Conservation (phyloP, 2,329 filamentous ascomycete species). For the Calonectria pteridis region DNA sequence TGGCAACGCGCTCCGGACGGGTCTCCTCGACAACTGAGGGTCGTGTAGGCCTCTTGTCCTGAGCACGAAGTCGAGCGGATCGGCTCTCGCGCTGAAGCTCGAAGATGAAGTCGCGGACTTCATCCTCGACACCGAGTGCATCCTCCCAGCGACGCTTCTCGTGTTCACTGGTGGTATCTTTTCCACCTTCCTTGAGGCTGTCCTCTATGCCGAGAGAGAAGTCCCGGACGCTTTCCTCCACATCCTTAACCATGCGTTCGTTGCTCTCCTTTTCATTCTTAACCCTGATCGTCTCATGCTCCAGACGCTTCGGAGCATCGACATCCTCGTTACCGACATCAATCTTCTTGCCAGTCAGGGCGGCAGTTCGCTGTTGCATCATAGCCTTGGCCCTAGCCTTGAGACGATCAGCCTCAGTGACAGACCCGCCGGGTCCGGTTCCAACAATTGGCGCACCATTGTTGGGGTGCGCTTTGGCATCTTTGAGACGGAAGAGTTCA, state of each 20-base stretch:
- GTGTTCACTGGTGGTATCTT: conserved; percentile 84
- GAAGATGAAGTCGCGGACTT: conserved; percentile 97
- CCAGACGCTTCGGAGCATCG: conserved; percentile 85
- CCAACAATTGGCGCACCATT: conserved; percentile 87
- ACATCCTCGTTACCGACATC: conserved; percentile 77
- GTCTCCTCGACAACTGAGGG: conserved; percentile 57
- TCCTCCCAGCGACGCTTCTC: conserved; percentile 97
- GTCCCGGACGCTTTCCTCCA: conserved; percentile 94
- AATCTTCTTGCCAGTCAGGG: conserved; percentile 86
- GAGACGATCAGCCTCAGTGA: conserved; percentile 94
- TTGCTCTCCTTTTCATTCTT: conserved; percentile 92
- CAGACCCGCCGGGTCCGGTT: conserved; percentile 88
- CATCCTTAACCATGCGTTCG: conserved; percentile 95
- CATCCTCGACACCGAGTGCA: conserved; percentile 93
- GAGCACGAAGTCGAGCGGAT: conserved; percentile 74
- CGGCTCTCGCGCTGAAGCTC: conserved; percentile 91
- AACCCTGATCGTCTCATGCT: conserved; percentile 87
- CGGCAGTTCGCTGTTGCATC: conserved; percentile 98
- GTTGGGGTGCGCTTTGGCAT: conserved; percentile 90
- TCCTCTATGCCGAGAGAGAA: conserved; percentile 89
- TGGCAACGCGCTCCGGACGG: conserved; percentile 51
- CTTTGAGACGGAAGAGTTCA: conserved; percentile 92
- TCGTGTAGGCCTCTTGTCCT: conserved; percentile 65
- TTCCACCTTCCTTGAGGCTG: conserved; percentile 83
- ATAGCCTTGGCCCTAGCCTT: conserved; percentile 97